Conservation (phyloP, 129 eudicot species). For the Rutidosis leptorrhynchoides region DNA sequence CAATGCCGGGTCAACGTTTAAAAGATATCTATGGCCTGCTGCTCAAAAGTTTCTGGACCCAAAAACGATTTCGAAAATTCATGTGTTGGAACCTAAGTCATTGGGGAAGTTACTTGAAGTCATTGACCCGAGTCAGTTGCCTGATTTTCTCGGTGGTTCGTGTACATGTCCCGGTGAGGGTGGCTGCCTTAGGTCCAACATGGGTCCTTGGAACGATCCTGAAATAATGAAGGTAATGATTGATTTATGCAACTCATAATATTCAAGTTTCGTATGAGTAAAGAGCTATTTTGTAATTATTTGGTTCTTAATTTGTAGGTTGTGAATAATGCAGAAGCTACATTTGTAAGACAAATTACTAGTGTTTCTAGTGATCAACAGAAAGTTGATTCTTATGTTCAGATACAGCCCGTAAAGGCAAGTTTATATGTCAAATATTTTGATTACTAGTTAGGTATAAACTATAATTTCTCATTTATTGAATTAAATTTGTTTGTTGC, state of each 20-base stretch:
- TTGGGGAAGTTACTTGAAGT: slow-evolving; percentile 66
- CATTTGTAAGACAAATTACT: slow-evolving; percentile 52
- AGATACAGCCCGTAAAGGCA: slow-evolving; percentile 53
- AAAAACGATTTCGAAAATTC: slow-evolving; percentile 71
- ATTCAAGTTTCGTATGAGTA: not conserved
- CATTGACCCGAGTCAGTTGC: slow-evolving; percentile 78
- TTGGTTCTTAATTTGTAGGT: slow-evolving; percentile 35
- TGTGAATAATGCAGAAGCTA: slow-evolving; percentile 55
- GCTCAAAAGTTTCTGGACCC: slow-evolving; percentile 81
- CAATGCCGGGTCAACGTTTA: slow-evolving; percentile 80
- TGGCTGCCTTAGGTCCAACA: slow-evolving; percentile 80
- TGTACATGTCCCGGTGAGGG: slow-evolving; percentile 69
- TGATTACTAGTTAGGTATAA: not conserved
- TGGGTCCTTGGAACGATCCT: slow-evolving; percentile 91
- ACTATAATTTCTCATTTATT: not conserved
- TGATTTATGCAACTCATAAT: not conserved
- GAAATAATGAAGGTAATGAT: slow-evolving; percentile 75
- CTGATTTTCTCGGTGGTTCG: slow-evolving; percentile 90
- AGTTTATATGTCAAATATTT: not conserved
- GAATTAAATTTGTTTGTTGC: slow-evolving; percentile 9
- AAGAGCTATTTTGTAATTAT: not conserved
- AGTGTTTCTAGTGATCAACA: slow-evolving; percentile 45
- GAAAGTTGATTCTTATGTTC: slow-evolving; percentile 46
- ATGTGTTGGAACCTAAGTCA: slow-evolving; percentile 79
- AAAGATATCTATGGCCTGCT: slow-evolving; percentile 90